These are phyloP conservation scores for Nicotiana tabacum DNA, from an alignment of 257 asterid genomes.

Conservation along the genomic window DNA sequence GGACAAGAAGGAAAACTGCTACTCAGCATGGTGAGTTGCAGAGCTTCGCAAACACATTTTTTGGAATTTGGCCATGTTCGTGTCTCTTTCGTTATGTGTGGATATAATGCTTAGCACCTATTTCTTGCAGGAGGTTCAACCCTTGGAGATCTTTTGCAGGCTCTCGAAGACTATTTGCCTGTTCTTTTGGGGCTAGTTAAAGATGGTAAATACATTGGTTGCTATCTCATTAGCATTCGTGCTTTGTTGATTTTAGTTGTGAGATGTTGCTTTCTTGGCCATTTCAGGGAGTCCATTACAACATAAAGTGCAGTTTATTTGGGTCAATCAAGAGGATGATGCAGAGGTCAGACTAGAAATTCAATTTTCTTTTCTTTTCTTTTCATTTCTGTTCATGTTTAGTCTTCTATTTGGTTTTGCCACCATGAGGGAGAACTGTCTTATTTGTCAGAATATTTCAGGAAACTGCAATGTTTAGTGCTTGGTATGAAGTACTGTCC, in stretches of 20 bases:
- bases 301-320: constrained; percentile 76
- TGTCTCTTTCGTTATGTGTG: constrained; percentile 6
- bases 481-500: constrained; percentile 93
- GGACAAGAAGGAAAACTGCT: constrained; percentile 79
- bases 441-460: constrained; percentile 19
- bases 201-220: constrained; percentile 55
- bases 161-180: constrained; percentile 89
- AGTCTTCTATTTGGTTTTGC: constrained; percentile 14
- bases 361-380: too few species aligned
- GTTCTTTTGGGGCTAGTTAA: constrained; percentile 88
- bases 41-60: not conserved
- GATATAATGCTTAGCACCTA: constrained; percentile 32
- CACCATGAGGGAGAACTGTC: constrained; percentile 5
- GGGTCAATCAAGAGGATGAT: constrained; percentile 99
- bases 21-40: constrained; percentile 81
- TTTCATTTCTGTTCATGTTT: not conserved
- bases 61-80: not conserved
- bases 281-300: constrained; percentile 79
- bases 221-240: not conserved
- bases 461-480: constrained; percentile 86
- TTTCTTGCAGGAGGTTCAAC: constrained; percentile 84
- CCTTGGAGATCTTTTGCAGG: constrained; percentile 86
- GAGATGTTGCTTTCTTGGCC: constrained; percentile 17
- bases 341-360: constrained; percentile 58
- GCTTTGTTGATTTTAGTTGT: constrained; percentile 15